Evolutionary conservation across 225 moss, liverwort and hornwort species (phyloP), one percentile per base, ranked within the genome.

Genomic region (Sphagnum tenellum): DNA sequence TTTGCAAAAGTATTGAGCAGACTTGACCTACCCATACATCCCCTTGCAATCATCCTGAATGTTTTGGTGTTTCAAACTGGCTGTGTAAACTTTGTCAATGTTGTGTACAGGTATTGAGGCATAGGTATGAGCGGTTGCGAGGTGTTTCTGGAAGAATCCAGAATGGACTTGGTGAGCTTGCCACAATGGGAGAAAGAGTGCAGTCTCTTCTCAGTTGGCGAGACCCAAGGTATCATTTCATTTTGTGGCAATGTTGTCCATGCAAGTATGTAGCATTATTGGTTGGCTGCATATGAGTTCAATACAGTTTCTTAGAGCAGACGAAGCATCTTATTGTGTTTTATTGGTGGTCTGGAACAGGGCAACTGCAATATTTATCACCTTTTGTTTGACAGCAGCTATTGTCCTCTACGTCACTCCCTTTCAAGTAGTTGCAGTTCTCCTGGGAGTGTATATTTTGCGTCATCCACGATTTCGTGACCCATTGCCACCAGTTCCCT

Each of bases 191-290:
- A 46, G 95, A 96, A 72, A 76, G 88, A 59, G 63, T 87, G 6
- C 92, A 96, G 45, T 76, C 95, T 7, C 82, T 96, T 46, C 81
- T 96, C 4, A 96, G 79, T 62, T 96, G 95, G 95, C 82, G 92
- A 72, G 95, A 96, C 59, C 95, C 95, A 0, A 92, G 82, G 94
- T 86, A 61, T 58, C 44, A 13, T n/a, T 4, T 61, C 14, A 29
- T 6, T 56, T 10, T 11, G n/a, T 56, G 56, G 10, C 13, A 4
- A 12, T 2, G 6, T 56, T 56, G n/a, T 45, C n/a, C 49, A 60
- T 48, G 46, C 54, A 44, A 45, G 1, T 55, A 3, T 62, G 48
- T 64, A 29, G 29, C 29, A 29, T 29, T 29, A 29, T 29, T 0
- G 29, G 29, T 29, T 29, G 29, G 29, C 29, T 29, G n/a, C 14